These are phyloP conservation scores for Cornus kousa DNA, from an alignment of 148 eudicot genomes.

Conservation along the genomic window DNA sequence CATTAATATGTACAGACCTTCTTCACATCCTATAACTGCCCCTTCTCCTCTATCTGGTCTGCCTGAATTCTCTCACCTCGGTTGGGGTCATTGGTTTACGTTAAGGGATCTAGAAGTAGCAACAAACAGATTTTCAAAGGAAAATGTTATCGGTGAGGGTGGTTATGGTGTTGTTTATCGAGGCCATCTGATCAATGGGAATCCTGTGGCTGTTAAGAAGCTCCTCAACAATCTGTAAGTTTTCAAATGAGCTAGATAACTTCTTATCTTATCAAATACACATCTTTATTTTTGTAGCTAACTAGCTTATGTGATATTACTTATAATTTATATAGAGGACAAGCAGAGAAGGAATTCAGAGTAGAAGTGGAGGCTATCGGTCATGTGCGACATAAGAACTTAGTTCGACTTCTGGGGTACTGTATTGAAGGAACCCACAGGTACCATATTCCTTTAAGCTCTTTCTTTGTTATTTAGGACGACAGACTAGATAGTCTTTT, in stretches of 20 bases:
- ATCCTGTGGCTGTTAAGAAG: constrained; percentile 74
- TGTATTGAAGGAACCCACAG: constrained; percentile 93
- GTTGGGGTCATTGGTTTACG: constrained; percentile 95
- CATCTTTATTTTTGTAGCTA: neutral
- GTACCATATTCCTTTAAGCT: constrained; percentile 25
- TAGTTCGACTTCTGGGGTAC: constrained; percentile 80
- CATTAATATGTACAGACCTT: constrained; percentile 21
- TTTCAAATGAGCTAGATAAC: neutral
- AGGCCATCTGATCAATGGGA: constrained; percentile 66
- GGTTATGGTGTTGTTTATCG: constrained; percentile 84
- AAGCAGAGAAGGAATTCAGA: constrained; percentile 84
- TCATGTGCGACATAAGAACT: constrained; percentile 85
- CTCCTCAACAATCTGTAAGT: constrained; percentile 80
- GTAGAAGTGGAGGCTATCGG: constrained; percentile 97
- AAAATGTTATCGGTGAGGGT: constrained; percentile 78
- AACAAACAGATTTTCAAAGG: constrained; percentile 64
- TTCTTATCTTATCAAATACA: neutral
- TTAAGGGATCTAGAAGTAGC: constrained; percentile 74
- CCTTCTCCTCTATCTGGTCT: constrained; percentile 70
- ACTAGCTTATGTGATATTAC: neutral
- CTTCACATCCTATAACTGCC: constrained; percentile 30
- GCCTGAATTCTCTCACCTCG: constrained; percentile 80
- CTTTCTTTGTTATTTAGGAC: neutral
- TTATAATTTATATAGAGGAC: constrained; percentile 48
- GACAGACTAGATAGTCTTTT: neutral